Percentiles rank a stretch among this genome's conserved stretches.
phyloP scores from a whole-genome alignment of 768 basidiomycete species.

The Phaffia tasmanica region DNA sequence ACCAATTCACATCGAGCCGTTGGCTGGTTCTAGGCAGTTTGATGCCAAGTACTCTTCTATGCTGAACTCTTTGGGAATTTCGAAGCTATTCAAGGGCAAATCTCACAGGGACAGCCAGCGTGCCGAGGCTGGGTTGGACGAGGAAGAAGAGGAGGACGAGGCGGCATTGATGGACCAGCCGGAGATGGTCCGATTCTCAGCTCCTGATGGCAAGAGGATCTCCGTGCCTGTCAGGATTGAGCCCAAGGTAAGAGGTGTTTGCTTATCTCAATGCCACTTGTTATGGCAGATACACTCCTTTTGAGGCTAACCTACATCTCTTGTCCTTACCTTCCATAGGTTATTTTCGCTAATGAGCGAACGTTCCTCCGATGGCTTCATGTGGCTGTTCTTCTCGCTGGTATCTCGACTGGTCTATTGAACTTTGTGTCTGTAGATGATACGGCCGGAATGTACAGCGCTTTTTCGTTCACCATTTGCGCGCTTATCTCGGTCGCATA shows the following conservation, averaged over 20 bases:
- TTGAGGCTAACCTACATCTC: background rate
- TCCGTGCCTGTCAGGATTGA: conserved; percentile 91
- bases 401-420: conserved; percentile 73
- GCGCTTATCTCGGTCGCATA: conserved; percentile 82
- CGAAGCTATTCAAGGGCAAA: conserved; percentile 37
- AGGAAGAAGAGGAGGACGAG: conserved; percentile 39
- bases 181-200: conserved; percentile 46
- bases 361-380: conserved; percentile 70
- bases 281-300: background rate
- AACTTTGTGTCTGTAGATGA: conserved; percentile 39
- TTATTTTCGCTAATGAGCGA: conserved; percentile 59
- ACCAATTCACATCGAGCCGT: conserved; percentile 55
- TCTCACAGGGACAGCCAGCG: conserved; percentile 37
- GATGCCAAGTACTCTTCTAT: conserved; percentile 61
- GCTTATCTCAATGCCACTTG: background rate
- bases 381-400: conserved; percentile 72
- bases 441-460: conserved; percentile 65
- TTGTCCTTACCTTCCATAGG: conserved; percentile 12
- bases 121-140: conserved; percentile 41
- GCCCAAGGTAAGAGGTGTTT: conserved; percentile 58
- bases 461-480: conserved; percentile 76
- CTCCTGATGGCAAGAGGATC: conserved; percentile 77
- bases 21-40: conserved; percentile 70
- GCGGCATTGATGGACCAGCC: conserved; percentile 37
- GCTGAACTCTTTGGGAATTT: conserved; percentile 47